Evolutionary conservation across 352 stramenopile species (phyloP).

Genomic region (Globisporangium polare): DNA sequence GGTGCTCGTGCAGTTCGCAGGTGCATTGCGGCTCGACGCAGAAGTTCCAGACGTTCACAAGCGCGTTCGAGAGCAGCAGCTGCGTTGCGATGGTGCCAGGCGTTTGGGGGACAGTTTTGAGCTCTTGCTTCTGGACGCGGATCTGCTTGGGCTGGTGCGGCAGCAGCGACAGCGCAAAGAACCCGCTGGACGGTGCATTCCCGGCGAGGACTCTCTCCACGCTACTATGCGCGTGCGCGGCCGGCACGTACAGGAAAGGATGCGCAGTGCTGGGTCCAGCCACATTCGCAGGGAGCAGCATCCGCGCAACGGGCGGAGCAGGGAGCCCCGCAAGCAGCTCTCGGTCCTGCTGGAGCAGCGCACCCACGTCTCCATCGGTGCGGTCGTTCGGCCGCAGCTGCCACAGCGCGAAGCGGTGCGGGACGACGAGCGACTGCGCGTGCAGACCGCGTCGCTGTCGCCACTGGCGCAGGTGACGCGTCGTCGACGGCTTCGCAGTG

Average conservation of each 20-base stretch:
- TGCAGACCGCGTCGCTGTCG: neutral
- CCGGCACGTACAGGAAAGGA: constrained; percentile 3
- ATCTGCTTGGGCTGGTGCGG: neutral
- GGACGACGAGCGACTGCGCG: constrained; percentile 10
- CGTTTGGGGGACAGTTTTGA: neutral
- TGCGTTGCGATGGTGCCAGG: constrained; percentile 23
- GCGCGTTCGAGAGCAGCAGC: constrained; percentile 29
- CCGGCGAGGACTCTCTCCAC: neutral
- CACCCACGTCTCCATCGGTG: neutral
- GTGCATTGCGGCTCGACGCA: constrained; percentile 19
- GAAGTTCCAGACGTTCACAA: constrained; percentile 42
- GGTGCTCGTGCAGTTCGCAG: constrained; percentile 35
- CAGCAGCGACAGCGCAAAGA: constrained; percentile 17
- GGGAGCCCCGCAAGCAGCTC: constrained; percentile 18
- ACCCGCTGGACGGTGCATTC: neutral
- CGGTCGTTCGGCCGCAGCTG: constrained; percentile 17
- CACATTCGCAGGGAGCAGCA: constrained; percentile 23
- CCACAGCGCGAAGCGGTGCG: constrained; percentile 36
- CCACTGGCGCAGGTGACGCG: neutral
- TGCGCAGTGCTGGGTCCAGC: neutral
- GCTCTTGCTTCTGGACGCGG: neutral
- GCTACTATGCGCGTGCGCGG: neutral
- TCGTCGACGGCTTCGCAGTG: neutral
- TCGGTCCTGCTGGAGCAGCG: constrained; percentile 22
- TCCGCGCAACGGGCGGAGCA: constrained; percentile 18